Base-by-base conservation (phyloP, 768 basidiomycete species). In the Pleurotus platypus region DNA sequence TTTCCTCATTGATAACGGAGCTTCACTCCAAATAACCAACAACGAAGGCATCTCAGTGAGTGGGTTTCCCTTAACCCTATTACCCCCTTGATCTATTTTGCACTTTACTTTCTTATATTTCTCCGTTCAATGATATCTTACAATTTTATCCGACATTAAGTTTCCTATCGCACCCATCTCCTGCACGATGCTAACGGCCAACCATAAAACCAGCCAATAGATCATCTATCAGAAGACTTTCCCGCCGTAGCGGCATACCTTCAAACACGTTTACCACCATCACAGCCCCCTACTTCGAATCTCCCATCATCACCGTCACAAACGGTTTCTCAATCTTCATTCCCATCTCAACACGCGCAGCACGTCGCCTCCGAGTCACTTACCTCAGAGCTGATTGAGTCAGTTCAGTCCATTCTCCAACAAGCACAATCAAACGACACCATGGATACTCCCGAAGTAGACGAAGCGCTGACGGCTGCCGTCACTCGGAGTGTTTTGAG, bases 1-100 rank as follows among this genome's bases (percentile, higher is more conserved):
- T 12, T 92, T 79, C 70, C 83, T 97, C 60, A 75, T 96, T 62
- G 78, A 89, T 56, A 83, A 88, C 60, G 94, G 94, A 15, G 93
- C 94, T 4, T 68, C 72, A 49, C 68, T 86, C 24, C 75, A 82
- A 64, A 72, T 77, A 61, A 76, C 73, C 60, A 96, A 97, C 68
- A 67, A 70, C 51, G 85, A 92, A 60, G 92, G 89, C 15, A 65
- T 91, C 50, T 87, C 89, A 27, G 94, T 95, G 66, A 46, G 88
- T 78, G 26, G 22, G 46, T 43, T 27, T 8, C 43, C 26, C 11
- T 37, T 40, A 55, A 26, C 24, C 46, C 13, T 49, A 35, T n/a
- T 24, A 15, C 6, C 20, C 35, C 16, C n/a, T 13, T 30, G 16
- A 15, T 37, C 53, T 49, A 35, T 35, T 35, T 35, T 35, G 30